Percentiles rank a stretch among this genome's conserved stretches.
Conservation (phyloP, 805 yeast genomes). For the Teunomyces funiuensis region DNA sequence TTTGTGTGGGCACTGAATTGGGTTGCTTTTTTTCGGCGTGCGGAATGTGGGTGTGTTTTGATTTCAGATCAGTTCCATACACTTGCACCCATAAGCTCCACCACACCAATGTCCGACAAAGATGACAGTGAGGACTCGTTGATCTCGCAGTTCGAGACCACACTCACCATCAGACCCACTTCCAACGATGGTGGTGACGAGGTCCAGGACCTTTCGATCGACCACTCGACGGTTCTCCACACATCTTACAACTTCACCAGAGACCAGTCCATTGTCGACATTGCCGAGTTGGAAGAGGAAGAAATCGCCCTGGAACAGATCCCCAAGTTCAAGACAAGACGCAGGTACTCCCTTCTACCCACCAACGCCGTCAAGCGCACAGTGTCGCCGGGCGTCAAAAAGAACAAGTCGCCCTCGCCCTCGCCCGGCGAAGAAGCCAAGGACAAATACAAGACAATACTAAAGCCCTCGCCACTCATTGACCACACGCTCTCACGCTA, state of each 20-base stretch:
- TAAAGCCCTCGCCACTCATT: constrained; percentile 36
- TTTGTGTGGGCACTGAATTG: not conserved
- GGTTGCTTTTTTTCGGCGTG: not conserved
- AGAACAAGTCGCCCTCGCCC: constrained; percentile 8
- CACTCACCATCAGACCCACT: constrained; percentile 40
- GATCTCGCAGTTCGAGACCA: constrained; percentile 45
- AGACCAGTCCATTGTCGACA: constrained; percentile 33
- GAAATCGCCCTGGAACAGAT: constrained; percentile 36
- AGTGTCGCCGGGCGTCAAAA: constrained; percentile 3
- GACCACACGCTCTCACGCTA: constrained; percentile 38
- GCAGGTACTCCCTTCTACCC: constrained; percentile 31
- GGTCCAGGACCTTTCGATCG: constrained; percentile 39
- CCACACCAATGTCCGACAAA: not conserved
- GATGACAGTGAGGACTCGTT: constrained; percentile 39
- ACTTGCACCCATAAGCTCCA: not conserved
- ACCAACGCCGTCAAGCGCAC: constrained; percentile 4
- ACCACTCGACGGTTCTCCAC: constrained; percentile 30
- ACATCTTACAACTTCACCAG: constrained; percentile 27
- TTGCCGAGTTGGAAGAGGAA: constrained; percentile 36
- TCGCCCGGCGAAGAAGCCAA: constrained; percentile 6
- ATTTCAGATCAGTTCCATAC: not conserved
- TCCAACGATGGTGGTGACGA: constrained; percentile 35
- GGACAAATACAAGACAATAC: constrained; percentile 26
- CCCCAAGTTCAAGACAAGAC: constrained; percentile 35
- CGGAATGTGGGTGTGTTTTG: not conserved